Base-by-base conservation (phyloP, 495 filamentous ascomycete species). In the Monascus purpureus region DNA sequence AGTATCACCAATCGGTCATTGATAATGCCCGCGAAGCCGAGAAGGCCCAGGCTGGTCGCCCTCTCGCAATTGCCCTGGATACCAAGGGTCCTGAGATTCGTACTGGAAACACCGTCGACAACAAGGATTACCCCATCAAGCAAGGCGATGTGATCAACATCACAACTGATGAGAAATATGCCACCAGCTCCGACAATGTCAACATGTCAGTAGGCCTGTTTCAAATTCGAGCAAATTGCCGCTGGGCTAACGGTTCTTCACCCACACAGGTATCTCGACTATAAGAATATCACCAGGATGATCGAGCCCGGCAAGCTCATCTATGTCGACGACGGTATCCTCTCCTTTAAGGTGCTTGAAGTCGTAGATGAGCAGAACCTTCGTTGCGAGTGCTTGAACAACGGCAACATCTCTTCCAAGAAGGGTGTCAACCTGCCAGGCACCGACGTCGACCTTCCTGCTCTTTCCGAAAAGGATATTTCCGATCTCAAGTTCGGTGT, bases 201-300 rank as follows among this genome's bases (percentile, higher is more conserved):
- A 88, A 94, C 65, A 95, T 97, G 92, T 97, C 26, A 28, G 26
- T 28, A 12, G 26, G 26, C 24, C 13, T 40, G 28, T 8, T 8
- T 0, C 4, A 15, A 15, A 12, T 4, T 28, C 6, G 11, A 15
- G 5, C 26, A n/a, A 4, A n/a, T n/a, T 12, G 6, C 12, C n/a
- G n/a, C n/a, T n/a, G n/a, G 6, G 6, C 26, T 28, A n/a, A 28
- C 14, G 4, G 12, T 28, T 12, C 14, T 12, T 12, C 26, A 7
- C n/a, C 26, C 5, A 28, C 33, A 29, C 39, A 94, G 86, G 85
- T 93, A 85, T 45, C 81, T 97, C 47, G 90, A 97, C 67, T 97
- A 97, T 65, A 88, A 87, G 76, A 97, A 97, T 71, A 94, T 97
- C 69, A 94, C 90, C 63, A 93, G 87, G 63, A 87, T 97, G 49